Percentiles rank a stretch among this genome's conserved stretches.
phyloP scores from a whole-genome alignment of 208 protist genomes.

The Crithidia bombi region DNA sequence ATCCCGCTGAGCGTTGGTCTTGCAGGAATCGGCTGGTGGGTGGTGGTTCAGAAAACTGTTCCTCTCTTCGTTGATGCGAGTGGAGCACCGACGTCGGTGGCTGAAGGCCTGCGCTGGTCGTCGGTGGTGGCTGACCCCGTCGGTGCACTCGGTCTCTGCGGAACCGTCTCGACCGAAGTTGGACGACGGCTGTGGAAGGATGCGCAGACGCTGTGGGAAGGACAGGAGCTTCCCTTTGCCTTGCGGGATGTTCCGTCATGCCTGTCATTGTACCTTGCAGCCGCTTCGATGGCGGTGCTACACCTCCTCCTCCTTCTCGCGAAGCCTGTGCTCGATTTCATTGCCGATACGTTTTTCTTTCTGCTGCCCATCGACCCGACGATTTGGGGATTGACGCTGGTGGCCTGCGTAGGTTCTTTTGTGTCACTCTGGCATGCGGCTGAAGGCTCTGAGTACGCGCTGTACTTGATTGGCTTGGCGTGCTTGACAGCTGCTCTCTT shows the following conservation, averaged over 20 bases:
- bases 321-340: constrained; percentile 40
- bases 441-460: constrained; percentile 22
- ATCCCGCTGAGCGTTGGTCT: constrained; percentile 62
- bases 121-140: constrained; percentile 31
- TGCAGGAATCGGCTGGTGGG: constrained; percentile 50
- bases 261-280: constrained; percentile 43
- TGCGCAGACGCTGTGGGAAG: constrained; percentile 20
- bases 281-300: constrained; percentile 41
- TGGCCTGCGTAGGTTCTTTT: constrained; percentile 35
- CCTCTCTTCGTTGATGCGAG: constrained; percentile 37
- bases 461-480: constrained; percentile 25
- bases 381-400: constrained; percentile 59
- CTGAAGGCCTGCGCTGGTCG: constrained; percentile 24
- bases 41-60: constrained; percentile 29
- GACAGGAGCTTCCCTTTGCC: constrained; percentile 21
- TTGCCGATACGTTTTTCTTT: constrained; percentile 38
- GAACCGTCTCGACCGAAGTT: constrained; percentile 34
- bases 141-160: constrained; percentile 28
- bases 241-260: constrained; percentile 18
- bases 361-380: constrained; percentile 72
- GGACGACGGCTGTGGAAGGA: constrained; percentile 26
- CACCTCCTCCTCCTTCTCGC: constrained; percentile 51
- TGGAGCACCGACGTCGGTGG: constrained; percentile 26
- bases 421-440: constrained; percentile 32
- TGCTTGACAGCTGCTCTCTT: constrained; percentile 43